Percentiles rank a stretch among this genome's conserved stretches.
These are phyloP conservation scores for Talaromyces liani DNA, from an alignment of 495 filamentous ascomycete genomes.

Conservation along the genomic window DNA sequence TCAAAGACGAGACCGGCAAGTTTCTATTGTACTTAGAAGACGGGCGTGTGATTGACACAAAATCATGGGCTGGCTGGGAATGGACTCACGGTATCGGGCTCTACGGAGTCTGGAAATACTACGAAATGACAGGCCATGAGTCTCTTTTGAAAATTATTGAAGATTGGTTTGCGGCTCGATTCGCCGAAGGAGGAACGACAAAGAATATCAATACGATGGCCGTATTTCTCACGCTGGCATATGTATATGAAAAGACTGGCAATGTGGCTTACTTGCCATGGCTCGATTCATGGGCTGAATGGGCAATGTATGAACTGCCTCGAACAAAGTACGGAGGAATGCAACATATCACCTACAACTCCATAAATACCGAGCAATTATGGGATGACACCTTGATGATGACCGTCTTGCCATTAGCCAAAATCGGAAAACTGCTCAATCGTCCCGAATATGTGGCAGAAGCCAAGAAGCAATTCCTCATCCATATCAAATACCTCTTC, in stretches of 20 bases:
- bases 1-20: constrained; percentile 59
- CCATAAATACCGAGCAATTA: constrained; percentile 57
- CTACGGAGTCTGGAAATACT: constrained; percentile 73
- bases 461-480: constrained; percentile 63
- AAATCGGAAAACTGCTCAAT: constrained; percentile 60
- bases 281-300: constrained; percentile 69
- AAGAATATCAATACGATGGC: constrained; percentile 83
- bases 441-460: constrained; percentile 62
- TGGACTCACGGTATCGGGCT: constrained; percentile 76
- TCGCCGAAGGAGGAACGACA: constrained; percentile 59
- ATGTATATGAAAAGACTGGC: constrained; percentile 59
- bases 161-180: constrained; percentile 58
- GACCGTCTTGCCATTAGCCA: constrained; percentile 68
- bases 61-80: constrained; percentile 73
- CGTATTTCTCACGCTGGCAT: constrained; percentile 62
- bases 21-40: constrained; percentile 60
- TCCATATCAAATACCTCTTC: constrained; percentile 66
- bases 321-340: constrained; percentile 64
- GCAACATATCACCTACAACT: constrained; percentile 64
- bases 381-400: constrained; percentile 82
- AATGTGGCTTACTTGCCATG: constrained; percentile 56
- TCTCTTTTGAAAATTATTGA: constrained; percentile 50
- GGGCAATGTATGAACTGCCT: constrained; percentile 65
- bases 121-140: constrained; percentile 51
- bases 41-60: constrained; percentile 69